Percentiles rank a stretch among this genome's conserved stretches.
phyloP scores from a whole-genome alignment of 208 protist species.

The Trypanosomatidae sp. region DNA sequence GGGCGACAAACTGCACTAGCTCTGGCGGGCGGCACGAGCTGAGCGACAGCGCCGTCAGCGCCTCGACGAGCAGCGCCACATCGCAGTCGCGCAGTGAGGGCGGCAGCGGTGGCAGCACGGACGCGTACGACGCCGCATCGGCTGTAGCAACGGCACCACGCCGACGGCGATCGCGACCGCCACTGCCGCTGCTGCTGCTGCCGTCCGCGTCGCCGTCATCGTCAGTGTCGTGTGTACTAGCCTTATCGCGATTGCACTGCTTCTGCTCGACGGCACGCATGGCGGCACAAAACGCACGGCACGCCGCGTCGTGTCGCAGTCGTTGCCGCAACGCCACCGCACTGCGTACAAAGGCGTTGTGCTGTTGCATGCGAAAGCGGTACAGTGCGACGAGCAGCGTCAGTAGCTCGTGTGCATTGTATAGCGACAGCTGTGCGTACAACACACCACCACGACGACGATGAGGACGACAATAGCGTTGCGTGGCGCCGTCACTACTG shows the following conservation, averaged over 20 bases:
- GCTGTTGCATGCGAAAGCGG: conserved; percentile 53
- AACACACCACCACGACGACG: conserved; percentile 15
- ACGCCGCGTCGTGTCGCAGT: too few relatives aligned
- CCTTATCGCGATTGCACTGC: too few relatives aligned
- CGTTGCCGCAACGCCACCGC: conserved; percentile 9
- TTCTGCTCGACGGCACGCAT: conserved; percentile 1
- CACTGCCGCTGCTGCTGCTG: not conserved
- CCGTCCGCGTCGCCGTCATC: not conserved
- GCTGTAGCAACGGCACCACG: too few relatives aligned
- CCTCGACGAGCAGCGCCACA: conserved; percentile 17
- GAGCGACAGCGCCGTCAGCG: conserved; percentile 13
- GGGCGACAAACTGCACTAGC: conserved; percentile 13
- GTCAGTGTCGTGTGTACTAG: too few relatives aligned
- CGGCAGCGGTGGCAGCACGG: not conserved
- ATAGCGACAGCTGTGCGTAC: conserved; percentile 20
- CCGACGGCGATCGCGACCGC: not conserved
- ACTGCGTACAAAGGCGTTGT: conserved; percentile 18
- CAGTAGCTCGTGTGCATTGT: conserved; percentile 20
- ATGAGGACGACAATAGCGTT: too few relatives aligned
- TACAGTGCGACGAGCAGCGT: conserved; percentile 37
- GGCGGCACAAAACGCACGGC: too few relatives aligned
- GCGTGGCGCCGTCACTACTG: too few relatives aligned
- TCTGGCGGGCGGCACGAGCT: conserved; percentile 25
- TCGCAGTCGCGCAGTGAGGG: conserved; percentile 3
- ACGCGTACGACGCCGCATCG: not conserved